phyloP scores from a whole-genome alignment of 768 basidiomycete genomes.

The Mycena metata region DNA sequence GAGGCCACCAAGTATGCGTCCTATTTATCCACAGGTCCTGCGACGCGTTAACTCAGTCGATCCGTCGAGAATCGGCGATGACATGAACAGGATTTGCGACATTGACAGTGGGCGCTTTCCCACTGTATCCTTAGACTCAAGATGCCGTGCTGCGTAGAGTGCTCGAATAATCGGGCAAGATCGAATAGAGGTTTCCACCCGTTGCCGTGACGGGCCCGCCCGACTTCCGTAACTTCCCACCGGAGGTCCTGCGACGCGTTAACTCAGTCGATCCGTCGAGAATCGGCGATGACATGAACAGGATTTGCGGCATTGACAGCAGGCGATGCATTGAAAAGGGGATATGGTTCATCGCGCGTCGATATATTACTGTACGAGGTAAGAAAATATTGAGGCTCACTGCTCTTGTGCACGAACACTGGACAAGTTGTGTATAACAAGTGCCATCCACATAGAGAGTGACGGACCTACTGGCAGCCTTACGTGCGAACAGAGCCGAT shows the following conservation, averaged over 20 bases:
- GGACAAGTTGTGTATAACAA: too few species aligned
- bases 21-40: slow-evolving; percentile 13
- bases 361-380: too few species aligned
- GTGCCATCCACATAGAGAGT: too few species aligned
- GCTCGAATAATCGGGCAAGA: slow-evolving; percentile 14
- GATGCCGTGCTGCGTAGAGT: slow-evolving; percentile 11
- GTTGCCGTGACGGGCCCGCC: slow-evolving; percentile 6
- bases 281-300: slow-evolving; percentile 8
- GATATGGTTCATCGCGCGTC: too few species aligned
- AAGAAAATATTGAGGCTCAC: too few species aligned
- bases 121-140: slow-evolving; percentile 2
- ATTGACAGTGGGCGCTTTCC: slow-evolving; percentile 12
- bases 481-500: too few species aligned
- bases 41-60: slow-evolving; percentile 11
- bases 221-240: background rate
- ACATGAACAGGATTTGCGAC: background rate
- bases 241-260: slow-evolving; percentile 6
- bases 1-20: slow-evolving; percentile 3
- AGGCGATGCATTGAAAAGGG: too few species aligned
- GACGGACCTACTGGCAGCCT: too few species aligned
- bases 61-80: slow-evolving; percentile 14
- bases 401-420: too few species aligned
- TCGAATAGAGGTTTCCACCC: slow-evolving; percentile 19
- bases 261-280: slow-evolving; percentile 9
- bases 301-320: slow-evolving; percentile 5